Conservation (phyloP, 2,329 filamentous ascomycete species). For the Trichoderma asperellum region DNA sequence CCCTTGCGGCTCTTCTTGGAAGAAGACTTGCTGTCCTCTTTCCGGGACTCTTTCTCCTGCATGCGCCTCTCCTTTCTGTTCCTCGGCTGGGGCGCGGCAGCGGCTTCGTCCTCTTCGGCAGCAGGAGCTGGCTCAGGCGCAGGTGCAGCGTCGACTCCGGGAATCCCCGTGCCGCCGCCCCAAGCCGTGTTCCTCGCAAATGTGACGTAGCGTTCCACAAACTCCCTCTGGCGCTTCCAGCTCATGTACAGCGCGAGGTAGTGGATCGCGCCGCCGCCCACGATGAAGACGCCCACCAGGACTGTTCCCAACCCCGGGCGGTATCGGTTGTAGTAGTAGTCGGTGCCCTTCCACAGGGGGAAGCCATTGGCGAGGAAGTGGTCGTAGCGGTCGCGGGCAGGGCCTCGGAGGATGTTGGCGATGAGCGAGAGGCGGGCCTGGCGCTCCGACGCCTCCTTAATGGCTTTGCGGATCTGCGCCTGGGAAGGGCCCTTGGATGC, state of each 20-base stretch:
- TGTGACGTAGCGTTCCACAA: constrained; percentile 87
- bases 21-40: constrained; percentile 63
- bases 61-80: constrained; percentile 87
- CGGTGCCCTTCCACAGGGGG: constrained; percentile 93
- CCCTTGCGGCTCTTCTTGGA: constrained; percentile 51
- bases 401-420: constrained; percentile 80
- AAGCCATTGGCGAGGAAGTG: constrained; percentile 93
- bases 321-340: constrained; percentile 97
- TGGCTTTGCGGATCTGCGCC: constrained; percentile 74
- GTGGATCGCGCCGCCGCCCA: constrained; percentile 82
- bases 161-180: constrained; percentile 79
- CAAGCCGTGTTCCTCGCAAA: constrained; percentile 87
- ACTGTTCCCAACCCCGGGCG: constrained; percentile 88
- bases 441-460: constrained; percentile 80
- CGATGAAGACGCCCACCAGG: constrained; percentile 76
- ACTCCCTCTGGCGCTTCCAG: constrained; percentile 89
- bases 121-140: constrained; percentile 50
- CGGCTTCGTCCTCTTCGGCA: constrained; percentile 52
- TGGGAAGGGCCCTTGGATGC: constrained; percentile 73
- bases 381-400: constrained; percentile 85
- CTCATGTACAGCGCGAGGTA: constrained; percentile 83
- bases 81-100: constrained; percentile 59
- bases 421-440: constrained; percentile 86
- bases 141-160: constrained; percentile 60
- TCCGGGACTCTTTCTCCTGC: constrained; percentile 83